phyloP scores from a whole-genome alignment of 495 filamentous ascomycete species.

The Neurospora sp. region DNA sequence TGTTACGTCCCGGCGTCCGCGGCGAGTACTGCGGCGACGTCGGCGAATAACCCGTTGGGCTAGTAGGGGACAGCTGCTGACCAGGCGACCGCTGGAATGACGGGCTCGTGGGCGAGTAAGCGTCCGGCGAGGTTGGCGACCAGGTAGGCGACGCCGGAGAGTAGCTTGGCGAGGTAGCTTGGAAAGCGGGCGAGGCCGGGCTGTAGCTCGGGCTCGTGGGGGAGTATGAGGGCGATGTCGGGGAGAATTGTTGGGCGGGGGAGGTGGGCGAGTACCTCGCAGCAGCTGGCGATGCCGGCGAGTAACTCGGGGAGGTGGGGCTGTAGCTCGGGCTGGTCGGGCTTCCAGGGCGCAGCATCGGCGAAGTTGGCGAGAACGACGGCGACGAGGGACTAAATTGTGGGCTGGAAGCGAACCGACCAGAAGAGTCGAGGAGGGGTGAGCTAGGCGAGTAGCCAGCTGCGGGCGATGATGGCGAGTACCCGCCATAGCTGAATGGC shows the following conservation, averaged over 20 bases:
- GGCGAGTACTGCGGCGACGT: constrained; percentile 38
- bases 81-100: constrained; percentile 52
- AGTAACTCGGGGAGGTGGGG: constrained; percentile 77
- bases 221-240: constrained; percentile 61
- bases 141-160: constrained; percentile 64
- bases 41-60: constrained; percentile 41
- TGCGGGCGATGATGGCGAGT: constrained; percentile 56
- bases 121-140: constrained; percentile 58
- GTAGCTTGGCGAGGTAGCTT: constrained; percentile 53
- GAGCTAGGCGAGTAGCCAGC: constrained; percentile 69
- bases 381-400: constrained; percentile 67
- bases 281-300: constrained; percentile 56
- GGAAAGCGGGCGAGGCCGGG: constrained; percentile 55
- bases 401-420: constrained; percentile 59
- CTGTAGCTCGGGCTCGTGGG: constrained; percentile 50
- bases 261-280: constrained; percentile 54
- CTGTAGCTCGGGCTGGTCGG: constrained; percentile 62
- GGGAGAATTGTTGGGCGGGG: constrained; percentile 42
- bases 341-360: constrained; percentile 49
- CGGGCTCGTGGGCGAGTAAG: constrained; percentile 71
- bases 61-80: constrained; percentile 42
- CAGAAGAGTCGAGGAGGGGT: constrained; percentile 48
- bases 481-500: constrained; percentile 52
- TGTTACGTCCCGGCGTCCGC: constrained; percentile 28
- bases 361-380: constrained; percentile 77